A percentile compares a stretch with the other conserved stretches of the same genome.
phyloP scores from a whole-genome alignment of 2,329 filamentous ascomycete species.

The Exophiala mesophila region DNA sequence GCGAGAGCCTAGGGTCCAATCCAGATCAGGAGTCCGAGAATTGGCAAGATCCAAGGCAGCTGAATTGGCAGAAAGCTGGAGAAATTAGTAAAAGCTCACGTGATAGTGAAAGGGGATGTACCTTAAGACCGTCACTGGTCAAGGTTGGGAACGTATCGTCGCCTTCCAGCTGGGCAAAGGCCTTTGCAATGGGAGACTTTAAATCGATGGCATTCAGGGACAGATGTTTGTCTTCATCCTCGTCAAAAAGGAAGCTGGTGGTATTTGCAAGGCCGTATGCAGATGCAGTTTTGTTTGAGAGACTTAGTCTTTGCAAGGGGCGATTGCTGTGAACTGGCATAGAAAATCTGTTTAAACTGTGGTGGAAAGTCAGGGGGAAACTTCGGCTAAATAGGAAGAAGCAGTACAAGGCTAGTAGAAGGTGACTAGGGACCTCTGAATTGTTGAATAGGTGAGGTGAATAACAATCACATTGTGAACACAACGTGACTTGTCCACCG shows the following conservation, averaged over 20 bases:
- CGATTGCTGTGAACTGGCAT: constrained; percentile 69
- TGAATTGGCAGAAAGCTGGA: constrained; percentile 73
- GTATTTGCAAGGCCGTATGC: constrained; percentile 70
- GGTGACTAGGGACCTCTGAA: too few species aligned
- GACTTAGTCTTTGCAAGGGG: constrained; percentile 19
- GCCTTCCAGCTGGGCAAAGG: constrained; percentile 64
- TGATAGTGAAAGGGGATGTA: constrained; percentile 6
- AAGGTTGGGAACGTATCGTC: constrained; percentile 87
- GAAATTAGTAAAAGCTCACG: constrained; percentile 25
- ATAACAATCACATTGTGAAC: too few species aligned
- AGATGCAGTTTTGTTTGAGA: constrained; percentile 7
- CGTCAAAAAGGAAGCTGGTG: constrained; percentile 77
- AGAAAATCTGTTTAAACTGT: constrained; percentile 81
- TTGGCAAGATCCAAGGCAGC: constrained; percentile 75
- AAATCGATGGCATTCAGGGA: constrained; percentile 20
- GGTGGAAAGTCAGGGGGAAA: constrained; percentile 24
- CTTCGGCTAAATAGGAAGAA: too few species aligned
- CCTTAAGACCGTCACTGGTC: constrained; percentile 39
- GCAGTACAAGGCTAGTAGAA: constrained; percentile 20
- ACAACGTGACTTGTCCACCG: too few species aligned
- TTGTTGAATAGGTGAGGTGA: neutral
- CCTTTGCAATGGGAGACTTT: constrained; percentile 61
- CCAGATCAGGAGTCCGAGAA: constrained; percentile 60
- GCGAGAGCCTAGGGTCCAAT: constrained; percentile 61
- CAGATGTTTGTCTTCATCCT: constrained; percentile 65